phyloP scores from a whole-genome alignment of 371 early-diverging fungal genomes.

The Circinella minor region DNA sequence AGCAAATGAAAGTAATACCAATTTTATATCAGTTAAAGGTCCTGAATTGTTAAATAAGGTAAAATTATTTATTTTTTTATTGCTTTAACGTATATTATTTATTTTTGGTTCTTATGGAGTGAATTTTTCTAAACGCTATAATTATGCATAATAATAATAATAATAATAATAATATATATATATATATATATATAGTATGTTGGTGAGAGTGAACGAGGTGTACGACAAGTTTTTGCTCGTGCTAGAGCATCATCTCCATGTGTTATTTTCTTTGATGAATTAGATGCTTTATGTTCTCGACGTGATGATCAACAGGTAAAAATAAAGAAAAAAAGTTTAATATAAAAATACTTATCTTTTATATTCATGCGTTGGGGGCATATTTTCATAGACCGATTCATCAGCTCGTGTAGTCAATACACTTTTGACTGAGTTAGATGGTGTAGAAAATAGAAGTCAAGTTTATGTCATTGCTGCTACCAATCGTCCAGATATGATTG shows the following conservation, averaged over 20 bases:
- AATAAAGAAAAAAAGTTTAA: constrained; percentile 1
- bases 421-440: constrained; percentile 97
- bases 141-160: not conserved
- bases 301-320: constrained; percentile 81
- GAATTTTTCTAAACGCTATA: no score
- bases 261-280: constrained; percentile 99
- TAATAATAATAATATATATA: no score
- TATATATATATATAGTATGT: constrained; percentile 76
- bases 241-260: constrained; percentile 97
- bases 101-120: no score
- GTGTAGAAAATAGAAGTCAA: constrained; percentile 88
- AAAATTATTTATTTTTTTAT: not conserved
- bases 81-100: no score
- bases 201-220: constrained; percentile 98
- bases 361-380: not conserved
- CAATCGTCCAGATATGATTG: constrained; percentile 99
- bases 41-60: constrained; percentile 99
- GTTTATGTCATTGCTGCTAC: constrained; percentile 99
- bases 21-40: constrained; percentile 99
- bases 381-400: constrained; percentile 71
- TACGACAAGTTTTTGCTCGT: constrained; percentile 97
- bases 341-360: not conserved
- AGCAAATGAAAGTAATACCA: constrained; percentile 96
- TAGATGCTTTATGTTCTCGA: constrained; percentile 93
- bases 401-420: constrained; percentile 98